Base-by-base conservation (phyloP, 306 rosid species). In the Neltuma alba region DNA sequence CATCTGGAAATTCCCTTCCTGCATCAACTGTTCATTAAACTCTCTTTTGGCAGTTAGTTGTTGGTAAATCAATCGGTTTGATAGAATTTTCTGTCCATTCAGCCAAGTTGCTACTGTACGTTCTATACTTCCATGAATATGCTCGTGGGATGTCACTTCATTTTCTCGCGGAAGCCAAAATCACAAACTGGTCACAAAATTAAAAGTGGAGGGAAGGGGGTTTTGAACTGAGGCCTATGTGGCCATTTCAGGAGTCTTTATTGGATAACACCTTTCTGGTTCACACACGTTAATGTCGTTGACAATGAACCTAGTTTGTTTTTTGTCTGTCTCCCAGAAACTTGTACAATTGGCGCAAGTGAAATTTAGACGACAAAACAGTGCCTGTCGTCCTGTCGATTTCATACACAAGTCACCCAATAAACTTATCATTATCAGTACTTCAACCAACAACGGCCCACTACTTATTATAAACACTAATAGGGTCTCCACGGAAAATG, bases 321-420 rank as follows among this genome's bases (percentile, higher is more conserved):
- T 60, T 75, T 9, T n/a, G 18, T 60, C 3, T 41, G 69, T 40
- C 66, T 25, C 48, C 57, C 28, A 58, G 15, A 28, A 27, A 44
- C 25, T 54, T n/a, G 37, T 1, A 57, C 36, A 74, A 28, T 6
- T 61, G 79, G 9, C 33, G 3, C 20, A 14, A 42, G 34, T 34
- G 45, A 47, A 27, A 45, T 16, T 18, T 44, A 27, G 45, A 72
- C 62, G 57, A 72, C 76, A 72, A 71, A 48, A 31, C 12, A 72
- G 63, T 31, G 31, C 27, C 15, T 62, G 34, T n/a, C 58, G 34
- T 54, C 12, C 31, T 60, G n/a, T 60, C 54, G 30, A 54, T 60
- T 75, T 40, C 70, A 58, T 7, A 6, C 41, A 21, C 50, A 54
- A 36, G 34, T 54, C 66, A 36, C 14, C 21, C 40, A 41, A 76